Conservation (phyloP, 2,329 filamentous ascomycete genomes). For the Karstenula rhodostoma region DNA sequence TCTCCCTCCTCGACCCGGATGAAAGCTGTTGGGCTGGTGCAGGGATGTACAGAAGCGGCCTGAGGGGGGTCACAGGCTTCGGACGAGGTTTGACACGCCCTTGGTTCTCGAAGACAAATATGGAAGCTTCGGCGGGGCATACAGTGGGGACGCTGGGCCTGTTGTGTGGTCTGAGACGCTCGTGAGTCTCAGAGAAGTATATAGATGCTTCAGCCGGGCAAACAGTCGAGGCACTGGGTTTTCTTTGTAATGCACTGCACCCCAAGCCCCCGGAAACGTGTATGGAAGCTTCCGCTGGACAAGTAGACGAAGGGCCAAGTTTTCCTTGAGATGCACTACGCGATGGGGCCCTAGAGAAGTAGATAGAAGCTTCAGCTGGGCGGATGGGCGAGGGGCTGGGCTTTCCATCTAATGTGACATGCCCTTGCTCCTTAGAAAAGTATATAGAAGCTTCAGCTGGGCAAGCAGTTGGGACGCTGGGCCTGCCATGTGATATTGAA, state of each 20-base stretch:
- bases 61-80: not conserved
- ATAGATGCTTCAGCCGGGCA: no score
- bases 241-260: not conserved
- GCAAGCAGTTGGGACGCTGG: not conserved
- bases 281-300: no score
- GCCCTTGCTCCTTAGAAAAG: not conserved
- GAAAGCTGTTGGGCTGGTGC: not conserved
- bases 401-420: not conserved
- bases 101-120: not conserved
- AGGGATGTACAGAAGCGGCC: conserved; percentile 1
- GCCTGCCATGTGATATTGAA: not conserved
- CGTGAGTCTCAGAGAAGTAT: no score
- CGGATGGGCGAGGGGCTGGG: no score
- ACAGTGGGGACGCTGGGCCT: not conserved
- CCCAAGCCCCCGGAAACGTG: no score
- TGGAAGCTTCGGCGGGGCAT: not conserved
- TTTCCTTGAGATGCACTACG: no score
- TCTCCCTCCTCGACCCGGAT: not conserved
- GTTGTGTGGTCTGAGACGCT: not conserved
- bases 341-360: no score
- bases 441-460: not conserved
- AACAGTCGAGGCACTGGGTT: no score
- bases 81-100: not conserved
- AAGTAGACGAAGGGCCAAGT: no score
- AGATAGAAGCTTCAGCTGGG: no score